Percentiles rank a stretch among this genome's conserved stretches.
Evolutionary conservation across 2,329 filamentous ascomycete species (phyloP).

Genomic region (Diaporthe vexans): DNA sequence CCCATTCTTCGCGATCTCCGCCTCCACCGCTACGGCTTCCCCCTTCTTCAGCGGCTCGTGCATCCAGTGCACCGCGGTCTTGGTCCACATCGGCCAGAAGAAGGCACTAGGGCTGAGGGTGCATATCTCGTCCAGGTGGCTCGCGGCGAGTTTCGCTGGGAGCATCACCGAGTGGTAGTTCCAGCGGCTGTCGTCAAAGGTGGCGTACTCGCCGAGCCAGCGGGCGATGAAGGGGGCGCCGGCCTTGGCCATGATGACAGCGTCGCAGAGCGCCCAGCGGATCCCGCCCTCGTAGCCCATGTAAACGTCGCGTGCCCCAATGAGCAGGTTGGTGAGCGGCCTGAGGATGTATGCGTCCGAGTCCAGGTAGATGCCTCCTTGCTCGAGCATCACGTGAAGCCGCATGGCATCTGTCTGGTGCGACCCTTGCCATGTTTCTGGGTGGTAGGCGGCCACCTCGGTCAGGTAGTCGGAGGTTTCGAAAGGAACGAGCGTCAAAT

Average conservation of each 20-base stretch:
- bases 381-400: not conserved
- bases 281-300: conserved; percentile 2
- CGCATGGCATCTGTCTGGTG: conserved; percentile 10
- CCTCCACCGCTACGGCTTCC: not conserved
- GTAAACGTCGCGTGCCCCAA: not conserved
- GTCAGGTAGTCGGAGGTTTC: not conserved
- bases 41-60: not conserved
- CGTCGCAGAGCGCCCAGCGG: not conserved
- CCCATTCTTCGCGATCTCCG: not conserved
- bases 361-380: not conserved
- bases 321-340: not conserved
- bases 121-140: not conserved
- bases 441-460: not conserved
- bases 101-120: not conserved
- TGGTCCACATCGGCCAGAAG: conserved; percentile 13
- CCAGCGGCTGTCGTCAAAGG: not conserved
- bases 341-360: not conserved
- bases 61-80: not conserved
- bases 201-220: not conserved
- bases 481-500: not conserved
- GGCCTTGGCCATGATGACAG: conserved; percentile 1
- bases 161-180: not conserved
- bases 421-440: not conserved
- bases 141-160: not conserved
- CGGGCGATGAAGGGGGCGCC: not conserved